Percentiles rank a stretch among this genome's conserved stretches.
Conservation (phyloP, 78 protist genomes). For the slime mould (Dictyostelium discoideum) region dicty_2.7 NC_007088.5:2778501-2779000, state of each 20-base stretch:
- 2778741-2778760: background rate
- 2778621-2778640: background rate
- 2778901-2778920: conserved; percentile 17
- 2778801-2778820: conserved; percentile 38
- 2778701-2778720: background rate
- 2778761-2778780: background rate
- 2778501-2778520: conserved; percentile 56
- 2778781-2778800: too few relatives aligned
- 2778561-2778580: background rate
- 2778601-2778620: background rate
- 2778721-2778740: too few relatives aligned
- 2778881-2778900: background rate
- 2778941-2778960: background rate
- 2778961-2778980: background rate
- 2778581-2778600: conserved; percentile 2
- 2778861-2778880: background rate
- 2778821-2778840: conserved; percentile 59
- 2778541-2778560: conserved; percentile 31
- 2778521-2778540: conserved; percentile 5
- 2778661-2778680: conserved; percentile 31
- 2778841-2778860: background rate
- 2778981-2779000: background rate
- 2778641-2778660: conserved; percentile 31
- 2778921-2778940: conserved; percentile 15
- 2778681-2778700: conserved; percentile 1